Evolutionary conservation across 225 moss, liverwort and hornwort species (phyloP).

Genomic region (Rhytidiadelphus loreus): DNA sequence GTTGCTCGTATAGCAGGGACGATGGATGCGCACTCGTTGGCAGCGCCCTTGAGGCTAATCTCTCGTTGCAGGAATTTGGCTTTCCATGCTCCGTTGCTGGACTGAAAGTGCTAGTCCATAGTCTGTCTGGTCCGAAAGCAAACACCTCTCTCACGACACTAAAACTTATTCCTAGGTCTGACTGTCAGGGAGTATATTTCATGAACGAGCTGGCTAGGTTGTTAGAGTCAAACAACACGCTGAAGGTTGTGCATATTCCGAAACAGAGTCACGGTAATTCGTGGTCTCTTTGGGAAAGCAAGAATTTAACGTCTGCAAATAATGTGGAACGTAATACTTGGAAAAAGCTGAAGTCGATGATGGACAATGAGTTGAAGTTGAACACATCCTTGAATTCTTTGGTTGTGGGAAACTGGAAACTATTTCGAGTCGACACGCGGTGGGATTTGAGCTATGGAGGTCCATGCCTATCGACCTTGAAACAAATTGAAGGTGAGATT

Average conservation of each 20-base stretch:
- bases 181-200: background rate
- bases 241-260: background rate
- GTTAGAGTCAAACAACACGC: background rate
- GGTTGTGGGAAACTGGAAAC: constrained; percentile 5
- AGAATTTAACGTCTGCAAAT: background rate
- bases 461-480: background rate
- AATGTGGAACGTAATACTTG: background rate
- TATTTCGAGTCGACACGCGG: background rate
- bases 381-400: background rate
- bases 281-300: background rate
- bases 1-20: background rate
- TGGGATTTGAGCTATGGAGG: constrained; percentile 5
- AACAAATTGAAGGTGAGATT: background rate
- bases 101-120: background rate
- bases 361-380: background rate
- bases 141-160: background rate
- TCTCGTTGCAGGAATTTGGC: background rate
- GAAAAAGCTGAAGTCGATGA: background rate
- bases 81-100: background rate
- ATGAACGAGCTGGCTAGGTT: background rate
- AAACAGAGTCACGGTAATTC: background rate
- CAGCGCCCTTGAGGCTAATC: background rate
- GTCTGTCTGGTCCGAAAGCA: background rate
- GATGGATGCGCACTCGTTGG: background rate
- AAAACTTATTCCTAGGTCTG: background rate